phyloP scores from a whole-genome alignment of 192 early-diverging fungal species.

The Gonapodya sp. region DNA sequence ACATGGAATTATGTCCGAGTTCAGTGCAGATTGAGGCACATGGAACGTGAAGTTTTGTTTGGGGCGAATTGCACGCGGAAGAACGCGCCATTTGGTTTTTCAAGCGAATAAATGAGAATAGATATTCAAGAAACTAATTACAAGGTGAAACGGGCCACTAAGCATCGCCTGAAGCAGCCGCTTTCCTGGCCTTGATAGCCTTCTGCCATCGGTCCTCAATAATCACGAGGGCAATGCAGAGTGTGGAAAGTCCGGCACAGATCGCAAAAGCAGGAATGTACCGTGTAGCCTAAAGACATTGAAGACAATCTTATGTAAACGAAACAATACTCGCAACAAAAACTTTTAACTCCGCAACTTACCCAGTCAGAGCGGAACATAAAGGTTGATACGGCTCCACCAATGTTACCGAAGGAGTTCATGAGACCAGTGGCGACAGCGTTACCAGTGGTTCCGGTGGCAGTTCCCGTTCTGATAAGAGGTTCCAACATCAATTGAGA shows the following conservation, averaged over 20 bases:
- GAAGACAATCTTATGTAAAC: no score
- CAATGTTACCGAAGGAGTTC: slow-evolving; percentile 57
- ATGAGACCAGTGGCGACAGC: neutral
- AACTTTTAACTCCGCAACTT: no score
- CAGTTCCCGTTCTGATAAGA: slow-evolving; percentile 3
- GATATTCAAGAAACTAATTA: no score
- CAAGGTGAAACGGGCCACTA: no score
- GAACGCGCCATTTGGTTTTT: no score
- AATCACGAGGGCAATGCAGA: neutral
- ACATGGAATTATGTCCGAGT: no score
- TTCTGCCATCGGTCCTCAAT: neutral
- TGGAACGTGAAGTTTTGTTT: no score
- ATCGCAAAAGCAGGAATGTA: neutral
- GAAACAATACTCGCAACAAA: no score
- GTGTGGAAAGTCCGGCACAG: neutral
- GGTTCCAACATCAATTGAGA: no score
- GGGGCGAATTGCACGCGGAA: no score
- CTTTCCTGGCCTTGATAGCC: neutral
- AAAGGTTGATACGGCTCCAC: slow-evolving; percentile 63
- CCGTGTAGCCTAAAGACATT: neutral
- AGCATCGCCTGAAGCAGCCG: neutral
- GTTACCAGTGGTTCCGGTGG: neutral
- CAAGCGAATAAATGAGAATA: no score
- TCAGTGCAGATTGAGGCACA: no score
- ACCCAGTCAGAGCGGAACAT: slow-evolving; percentile 45